phyloP scores from a whole-genome alignment of 2,329 filamentous ascomycete species.

The Plenodomus biglobosus region DNA sequence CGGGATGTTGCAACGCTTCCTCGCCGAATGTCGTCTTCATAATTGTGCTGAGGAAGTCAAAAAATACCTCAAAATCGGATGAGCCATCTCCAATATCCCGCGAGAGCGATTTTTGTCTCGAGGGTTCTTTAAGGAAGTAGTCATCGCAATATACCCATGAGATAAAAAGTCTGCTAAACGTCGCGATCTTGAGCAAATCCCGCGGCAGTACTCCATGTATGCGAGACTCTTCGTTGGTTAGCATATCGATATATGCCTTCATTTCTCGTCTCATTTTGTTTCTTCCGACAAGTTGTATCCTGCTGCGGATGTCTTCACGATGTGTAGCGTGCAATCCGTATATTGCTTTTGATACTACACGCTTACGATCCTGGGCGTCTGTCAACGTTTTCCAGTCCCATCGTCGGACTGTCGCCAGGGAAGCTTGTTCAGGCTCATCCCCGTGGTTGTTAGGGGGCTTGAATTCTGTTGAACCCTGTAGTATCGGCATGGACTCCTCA shows the following conservation, averaged over 20 bases:
- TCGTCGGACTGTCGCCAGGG: conserved; percentile 24
- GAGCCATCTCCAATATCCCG: conserved; percentile 12
- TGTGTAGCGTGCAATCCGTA: conserved; percentile 28
- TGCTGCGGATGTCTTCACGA: conserved; percentile 23
- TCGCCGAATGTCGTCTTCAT: conserved; percentile 29
- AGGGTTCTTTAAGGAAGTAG: conserved; percentile 14
- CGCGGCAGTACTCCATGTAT: conserved; percentile 29
- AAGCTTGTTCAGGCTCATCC: conserved; percentile 30
- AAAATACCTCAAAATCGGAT: conserved; percentile 23
- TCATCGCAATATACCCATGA: conserved; percentile 41
- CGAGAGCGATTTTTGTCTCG: conserved; percentile 14
- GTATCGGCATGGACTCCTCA: conserved; percentile 5
- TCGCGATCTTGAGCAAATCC: conserved; percentile 30
- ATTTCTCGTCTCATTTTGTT: conserved; percentile 28
- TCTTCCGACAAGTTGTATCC: conserved; percentile 23
- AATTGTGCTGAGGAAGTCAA: conserved; percentile 27
- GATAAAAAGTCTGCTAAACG: conserved; percentile 35
- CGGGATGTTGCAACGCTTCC: conserved; percentile 21
- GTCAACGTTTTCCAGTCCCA: conserved; percentile 44
- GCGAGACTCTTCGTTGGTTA: conserved; percentile 15
- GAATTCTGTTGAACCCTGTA: neutral
- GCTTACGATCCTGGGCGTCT: conserved; percentile 45
- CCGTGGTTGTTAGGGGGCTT: conserved; percentile 1
- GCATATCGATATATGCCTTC: conserved; percentile 25
- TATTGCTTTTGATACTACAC: conserved; percentile 50